Conservation (phyloP, 441 rosid species). For the Corymbia citriodora region DNA sequence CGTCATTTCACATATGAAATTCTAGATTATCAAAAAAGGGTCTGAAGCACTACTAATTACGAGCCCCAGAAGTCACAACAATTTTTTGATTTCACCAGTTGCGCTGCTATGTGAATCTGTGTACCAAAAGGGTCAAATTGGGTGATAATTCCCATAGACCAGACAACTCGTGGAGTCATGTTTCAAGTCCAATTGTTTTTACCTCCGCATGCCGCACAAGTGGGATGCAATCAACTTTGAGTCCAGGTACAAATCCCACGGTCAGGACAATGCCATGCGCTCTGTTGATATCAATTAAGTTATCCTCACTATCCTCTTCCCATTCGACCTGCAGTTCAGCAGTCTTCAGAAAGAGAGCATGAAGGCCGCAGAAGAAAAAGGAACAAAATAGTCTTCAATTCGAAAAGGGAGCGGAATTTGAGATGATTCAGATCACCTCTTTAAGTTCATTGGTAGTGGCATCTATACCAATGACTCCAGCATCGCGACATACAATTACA, state of each 20-base stretch:
- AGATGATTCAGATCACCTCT: conserved; percentile 44
- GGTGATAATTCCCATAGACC: background rate
- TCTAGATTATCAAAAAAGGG: background rate
- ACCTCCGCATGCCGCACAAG: conserved; percentile 13
- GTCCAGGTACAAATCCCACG: conserved; percentile 77
- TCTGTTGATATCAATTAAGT: background rate
- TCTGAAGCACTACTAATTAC: background rate
- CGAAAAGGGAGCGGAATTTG: background rate
- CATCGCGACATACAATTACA: conserved; percentile 38
- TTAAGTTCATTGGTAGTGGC: conserved; percentile 33
- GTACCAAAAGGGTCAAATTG: background rate
- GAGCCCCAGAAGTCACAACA: background rate
- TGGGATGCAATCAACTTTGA: conserved; percentile 70
- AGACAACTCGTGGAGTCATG: background rate
- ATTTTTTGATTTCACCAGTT: background rate
- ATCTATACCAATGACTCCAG: conserved; percentile 66
- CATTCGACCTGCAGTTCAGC: conserved; percentile 34
- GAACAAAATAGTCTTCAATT: background rate
- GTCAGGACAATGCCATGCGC: conserved; percentile 48
- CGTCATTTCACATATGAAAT: background rate
- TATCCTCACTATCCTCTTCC: background rate
- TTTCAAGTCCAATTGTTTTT: background rate
- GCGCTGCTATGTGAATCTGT: background rate
- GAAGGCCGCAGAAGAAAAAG: background rate
- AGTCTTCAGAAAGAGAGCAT: background rate